These are phyloP conservation scores for Colletotrichum sp. DNA, from an alignment of 2,329 filamentous ascomycete species.

Conservation along the genomic window DNA sequence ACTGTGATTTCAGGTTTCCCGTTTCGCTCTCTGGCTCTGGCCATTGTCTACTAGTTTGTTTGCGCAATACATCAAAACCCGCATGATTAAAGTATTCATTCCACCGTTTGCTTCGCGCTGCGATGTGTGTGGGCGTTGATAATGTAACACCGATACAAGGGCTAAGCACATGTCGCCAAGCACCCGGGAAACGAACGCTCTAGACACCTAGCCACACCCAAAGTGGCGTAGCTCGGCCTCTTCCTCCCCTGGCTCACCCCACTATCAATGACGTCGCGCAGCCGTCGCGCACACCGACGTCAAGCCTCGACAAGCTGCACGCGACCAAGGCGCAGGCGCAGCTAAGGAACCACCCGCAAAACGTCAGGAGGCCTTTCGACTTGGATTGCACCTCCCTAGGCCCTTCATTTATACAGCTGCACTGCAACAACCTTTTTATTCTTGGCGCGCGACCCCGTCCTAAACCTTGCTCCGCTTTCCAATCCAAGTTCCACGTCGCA, in stretches of 20 bases:
- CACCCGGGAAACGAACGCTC: not conserved
- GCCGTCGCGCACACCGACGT: not conserved
- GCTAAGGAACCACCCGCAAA: not conserved
- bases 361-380: conserved; percentile 1
- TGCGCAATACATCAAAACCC: conserved; percentile 10
- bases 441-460: not conserved
- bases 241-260: not conserved
- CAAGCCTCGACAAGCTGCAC: conserved; percentile 6
- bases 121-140: not conserved
- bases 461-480: conserved; percentile 10
- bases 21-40: conserved; percentile 5
- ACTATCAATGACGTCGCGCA: conserved; percentile 18
- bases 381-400: not conserved
- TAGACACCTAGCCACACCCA: conserved; percentile 17
- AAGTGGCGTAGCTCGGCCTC: conserved; percentile 10
- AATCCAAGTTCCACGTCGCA: not conserved
- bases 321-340: conserved; percentile 17
- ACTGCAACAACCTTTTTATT: not conserved
- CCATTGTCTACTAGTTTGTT: conserved; percentile 13
- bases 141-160: not conserved
- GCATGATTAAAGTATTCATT: not conserved
- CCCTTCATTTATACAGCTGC: not conserved
- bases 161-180: conserved; percentile 13
- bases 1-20: conserved; percentile 19
- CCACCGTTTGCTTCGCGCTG: not conserved